Evolutionary conservation across 495 filamentous ascomycete genomes (phyloP), one percentile per base, ranked within the genome.

Genomic region (Penicillium coprophilum): DNA sequence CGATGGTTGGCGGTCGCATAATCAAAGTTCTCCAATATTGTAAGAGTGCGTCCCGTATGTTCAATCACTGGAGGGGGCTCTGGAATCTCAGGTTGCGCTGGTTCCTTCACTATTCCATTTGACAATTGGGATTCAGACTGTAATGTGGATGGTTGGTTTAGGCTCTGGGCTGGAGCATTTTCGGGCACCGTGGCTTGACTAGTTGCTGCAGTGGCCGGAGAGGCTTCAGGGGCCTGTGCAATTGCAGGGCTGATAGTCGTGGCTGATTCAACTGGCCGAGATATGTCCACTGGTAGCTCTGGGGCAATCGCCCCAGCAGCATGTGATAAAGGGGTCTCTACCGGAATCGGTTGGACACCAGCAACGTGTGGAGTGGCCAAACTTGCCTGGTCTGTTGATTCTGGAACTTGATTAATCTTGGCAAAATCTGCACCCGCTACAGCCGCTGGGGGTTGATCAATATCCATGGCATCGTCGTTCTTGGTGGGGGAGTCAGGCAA

Each of bases 21-120:
- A 55, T 84, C 82, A 53, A 84, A 81, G 45, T 83, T 82, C 60
- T 78, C 78, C 24, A 85, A 70, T 30, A 82, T 71, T 9, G 82
- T 78, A 17, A 85, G 59, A 40, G 70, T 78, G 45, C 80, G 76
- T 39, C 73, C 79, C 12, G 77, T 78, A 31, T 80, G 61, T 60
- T 84, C 80, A 46, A 79, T 74, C 23, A 79, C 68, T 52, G 70
- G 69, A 48, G 75, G 72, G 30, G 64, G 53, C 40, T 66, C 57
- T 51, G 71, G 71, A 13, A 61, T 41, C 54, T 62, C 59, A 0
- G 66, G 63, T 50, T 59, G 61, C 27, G 40, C 44, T 31, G 62
- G 41, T 28, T 54, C 48, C 23, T 56, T 58, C 43, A 39, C 53
- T 46, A 53, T 27, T 27, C 40, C 55, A 54, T 44, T 50, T 56